Percentiles rank a stretch among this genome's conserved stretches.
Evolutionary conservation across 345 rosid species (phyloP).

Genomic region (Arabidopsis suecica): DNA sequence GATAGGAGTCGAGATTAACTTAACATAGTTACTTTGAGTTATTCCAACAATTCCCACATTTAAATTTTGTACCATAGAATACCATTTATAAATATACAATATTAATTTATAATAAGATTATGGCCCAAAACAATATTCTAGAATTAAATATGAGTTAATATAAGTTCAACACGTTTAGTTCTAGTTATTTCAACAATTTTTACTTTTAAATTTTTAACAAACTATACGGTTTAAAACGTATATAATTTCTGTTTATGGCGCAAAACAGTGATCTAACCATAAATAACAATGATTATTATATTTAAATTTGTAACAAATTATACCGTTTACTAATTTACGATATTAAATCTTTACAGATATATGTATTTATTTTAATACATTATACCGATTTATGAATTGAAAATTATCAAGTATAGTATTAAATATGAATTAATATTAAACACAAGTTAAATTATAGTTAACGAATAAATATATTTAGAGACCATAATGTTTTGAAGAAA

Average conservation of each 20-base stretch:
- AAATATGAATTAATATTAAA: neutral
- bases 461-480: constrained; percentile 2
- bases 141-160: neutral
- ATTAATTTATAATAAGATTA: neutral
- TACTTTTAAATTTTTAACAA: neutral
- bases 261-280: neutral
- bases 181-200: neutral
- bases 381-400: too few species aligned
- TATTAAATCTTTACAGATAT: too few species aligned
- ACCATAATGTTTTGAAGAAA: neutral
- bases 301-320: too few species aligned
- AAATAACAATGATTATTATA: neutral
- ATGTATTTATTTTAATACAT: too few species aligned
- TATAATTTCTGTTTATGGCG: neutral
- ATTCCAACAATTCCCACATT: neutral
- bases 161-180: neutral
- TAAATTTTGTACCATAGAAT: neutral
- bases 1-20: neutral
- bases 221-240: too few species aligned
- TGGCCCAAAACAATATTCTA: neutral
- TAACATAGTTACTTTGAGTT: neutral
- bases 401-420: too few species aligned
- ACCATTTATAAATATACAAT: neutral
- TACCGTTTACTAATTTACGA: too few species aligned
- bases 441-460: neutral